Evolutionary conservation across 441 rosid genomes (phyloP), one percentile per base, ranked within the genome.

Genomic region (Capsella rubella): DNA sequence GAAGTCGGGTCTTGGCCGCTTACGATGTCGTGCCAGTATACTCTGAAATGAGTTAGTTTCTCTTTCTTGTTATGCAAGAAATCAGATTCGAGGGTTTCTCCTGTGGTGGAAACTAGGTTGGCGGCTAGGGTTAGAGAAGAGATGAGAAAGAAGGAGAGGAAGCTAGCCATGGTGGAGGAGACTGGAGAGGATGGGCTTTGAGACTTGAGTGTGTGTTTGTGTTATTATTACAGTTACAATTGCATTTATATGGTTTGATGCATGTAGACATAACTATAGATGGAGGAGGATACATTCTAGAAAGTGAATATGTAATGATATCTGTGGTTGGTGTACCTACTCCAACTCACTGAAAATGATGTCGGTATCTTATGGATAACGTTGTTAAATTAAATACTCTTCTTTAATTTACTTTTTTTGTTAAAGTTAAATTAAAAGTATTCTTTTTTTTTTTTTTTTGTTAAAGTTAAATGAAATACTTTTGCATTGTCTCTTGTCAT

Each of bases 11-110:
- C 64, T 53, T 62, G 59, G 54, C 79, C 74, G n/a, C 6, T 64
- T 43, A 69, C 0, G 32, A 69, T 69, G 43, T 75, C 79, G 40
- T 75, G 79, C 79, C 79, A 75, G 34, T 75, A 75, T 4, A 68
- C 65, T 61, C 35, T 69, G 37, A 75, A 75, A 52, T 69, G 79
- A 32, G 79, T 75, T 43, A 75, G 64, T 16, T 75, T 75, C 58
- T 69, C 79, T 68, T 75, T 75, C 49, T 69, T 75, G 35, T 29
- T 11, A 15, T 3, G 34, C 72, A 74, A 66, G 53, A 66, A 49
- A 9, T 21, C 2, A 39, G 11, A 42, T 47, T 65, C 66, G 6
- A 66, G 34, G 35, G 53, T 57, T 46, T 79, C 77, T 56, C 69
- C 64, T 56, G 47, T 64, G 55, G 40, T 37, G 12, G 35, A 21